Percentiles rank a stretch among this genome's conserved stretches.
Conservation (phyloP, 306 rosid genomes). For the Boehmeria nivea region DNA sequence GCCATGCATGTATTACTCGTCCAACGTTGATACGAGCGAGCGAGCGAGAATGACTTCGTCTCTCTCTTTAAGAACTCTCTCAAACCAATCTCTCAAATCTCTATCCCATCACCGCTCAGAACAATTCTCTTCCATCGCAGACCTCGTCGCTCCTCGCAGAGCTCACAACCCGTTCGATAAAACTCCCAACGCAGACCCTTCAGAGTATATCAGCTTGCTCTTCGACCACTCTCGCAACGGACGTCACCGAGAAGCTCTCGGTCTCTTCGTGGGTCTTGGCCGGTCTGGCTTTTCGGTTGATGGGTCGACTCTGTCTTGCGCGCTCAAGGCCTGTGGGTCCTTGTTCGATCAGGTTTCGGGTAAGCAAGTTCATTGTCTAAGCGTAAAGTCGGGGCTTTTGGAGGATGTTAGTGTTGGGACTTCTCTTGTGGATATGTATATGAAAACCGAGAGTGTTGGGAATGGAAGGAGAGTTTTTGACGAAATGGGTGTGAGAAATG, state of each 20-base stretch:
- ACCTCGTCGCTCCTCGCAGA: neutral
- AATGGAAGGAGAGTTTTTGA: conserved; percentile 69
- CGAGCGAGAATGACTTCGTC: no score
- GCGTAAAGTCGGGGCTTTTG: conserved; percentile 54
- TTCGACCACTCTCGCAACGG: conserved; percentile 39
- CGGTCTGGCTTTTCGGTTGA: conserved; percentile 35
- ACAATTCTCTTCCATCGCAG: neutral
- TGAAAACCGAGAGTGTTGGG: conserved; percentile 49
- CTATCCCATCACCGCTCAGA: neutral
- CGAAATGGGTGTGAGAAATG: conserved; percentile 63
- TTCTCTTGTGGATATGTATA: conserved; percentile 78
- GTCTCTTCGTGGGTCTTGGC: conserved; percentile 30
- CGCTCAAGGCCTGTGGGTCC: conserved; percentile 49
- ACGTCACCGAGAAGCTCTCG: conserved; percentile 42
- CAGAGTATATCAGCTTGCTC: conserved; percentile 38
- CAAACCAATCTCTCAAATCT: neutral
- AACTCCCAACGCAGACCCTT: conserved; percentile 36
- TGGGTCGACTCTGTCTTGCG: conserved; percentile 47
- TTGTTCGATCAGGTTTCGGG: conserved; percentile 47
- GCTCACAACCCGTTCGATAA: conserved; percentile 55
- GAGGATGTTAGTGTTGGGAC: conserved; percentile 66
- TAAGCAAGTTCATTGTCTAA: conserved; percentile 58
- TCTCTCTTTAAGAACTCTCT: neutral
- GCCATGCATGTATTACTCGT: no score
- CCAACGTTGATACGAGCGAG: no score